phyloP scores from a whole-genome alignment of 23 red algal genomes.

The Gracilaria gracilis region DNA sequence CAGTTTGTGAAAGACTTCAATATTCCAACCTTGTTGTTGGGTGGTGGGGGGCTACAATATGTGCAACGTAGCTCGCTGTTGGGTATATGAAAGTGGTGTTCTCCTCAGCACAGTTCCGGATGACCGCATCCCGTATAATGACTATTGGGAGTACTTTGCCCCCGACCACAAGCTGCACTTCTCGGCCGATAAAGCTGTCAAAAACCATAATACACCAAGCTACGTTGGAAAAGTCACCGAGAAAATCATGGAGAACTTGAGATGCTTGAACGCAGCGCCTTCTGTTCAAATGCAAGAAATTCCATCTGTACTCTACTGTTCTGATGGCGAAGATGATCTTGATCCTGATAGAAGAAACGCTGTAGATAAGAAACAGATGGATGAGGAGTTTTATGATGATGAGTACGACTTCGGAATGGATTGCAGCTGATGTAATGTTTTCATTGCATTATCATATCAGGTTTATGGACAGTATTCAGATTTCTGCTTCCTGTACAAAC shows the following conservation, averaged over 20 bases:
- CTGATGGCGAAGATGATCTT: slow-evolving; percentile 46
- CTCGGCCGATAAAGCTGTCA: slow-evolving; percentile 27
- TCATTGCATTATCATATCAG: not conserved
- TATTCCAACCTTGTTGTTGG: slow-evolving; percentile 71
- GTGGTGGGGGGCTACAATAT: slow-evolving; percentile 83
- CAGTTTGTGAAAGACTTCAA: slow-evolving; percentile 52
- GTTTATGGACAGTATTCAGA: not conserved
- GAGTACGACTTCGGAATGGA: slow-evolving; percentile 5
- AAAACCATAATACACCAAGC: slow-evolving; percentile 37
- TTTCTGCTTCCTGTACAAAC: not conserved
- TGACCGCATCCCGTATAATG: slow-evolving; percentile 71
- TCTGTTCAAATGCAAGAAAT: slow-evolving; percentile 72
- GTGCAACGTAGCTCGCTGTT: slow-evolving; percentile 75
- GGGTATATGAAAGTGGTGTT: slow-evolving; percentile 62
- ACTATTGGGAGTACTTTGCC: slow-evolving; percentile 79
- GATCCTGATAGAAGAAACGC: not conserved
- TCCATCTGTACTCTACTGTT: slow-evolving; percentile 46
- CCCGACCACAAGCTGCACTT: slow-evolving; percentile 64
- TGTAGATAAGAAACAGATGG: not conserved
- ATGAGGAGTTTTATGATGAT: slow-evolving; percentile 33
- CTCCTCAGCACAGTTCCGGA: slow-evolving; percentile 44
- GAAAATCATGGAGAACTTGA: slow-evolving; percentile 63
- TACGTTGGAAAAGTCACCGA: slow-evolving; percentile 57
- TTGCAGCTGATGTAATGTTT: not conserved
- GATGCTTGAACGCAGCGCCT: slow-evolving; percentile 41